A percentile compares a stretch with the other conserved stretches of the same genome.
These are phyloP conservation scores for Stenogyne calaminthoides DNA, from an alignment of 305 asterid genomes.

Conservation along the genomic window DNA sequence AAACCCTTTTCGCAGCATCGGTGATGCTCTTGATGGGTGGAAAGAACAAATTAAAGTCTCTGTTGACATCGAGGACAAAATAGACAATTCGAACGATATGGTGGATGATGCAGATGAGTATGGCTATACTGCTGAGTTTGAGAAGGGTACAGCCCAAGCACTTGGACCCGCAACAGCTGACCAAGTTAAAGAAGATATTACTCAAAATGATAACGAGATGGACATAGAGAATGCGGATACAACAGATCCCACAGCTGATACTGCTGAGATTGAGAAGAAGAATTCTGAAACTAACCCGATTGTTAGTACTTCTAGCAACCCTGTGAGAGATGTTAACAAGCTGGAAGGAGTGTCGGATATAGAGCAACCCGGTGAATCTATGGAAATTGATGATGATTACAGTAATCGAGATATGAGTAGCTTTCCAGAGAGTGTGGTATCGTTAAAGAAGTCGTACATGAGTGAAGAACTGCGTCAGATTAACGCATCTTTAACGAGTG, in stretches of 20 bases:
- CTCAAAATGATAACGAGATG: conserved; percentile 53
- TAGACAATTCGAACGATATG: conserved; percentile 50
- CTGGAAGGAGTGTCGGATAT: conserved; percentile 36
- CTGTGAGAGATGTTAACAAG: conserved; percentile 37
- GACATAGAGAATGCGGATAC: conserved; percentile 39
- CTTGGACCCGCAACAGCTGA: conserved; percentile 95
- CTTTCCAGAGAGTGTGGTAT: conserved; percentile 53
- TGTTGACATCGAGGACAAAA: conserved; percentile 59
- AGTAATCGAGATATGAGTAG: conserved; percentile 30
- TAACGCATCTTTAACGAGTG: conserved; percentile 40
- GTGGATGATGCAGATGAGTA: conserved; percentile 82
- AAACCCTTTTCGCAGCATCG: conserved; percentile 86
- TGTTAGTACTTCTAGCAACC: conserved; percentile 41
- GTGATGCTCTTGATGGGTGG: conserved; percentile 98
- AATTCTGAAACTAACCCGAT: conserved; percentile 49
- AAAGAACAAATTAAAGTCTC: conserved; percentile 92
- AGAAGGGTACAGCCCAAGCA: conserved; percentile 91
- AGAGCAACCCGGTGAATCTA: conserved; percentile 46
- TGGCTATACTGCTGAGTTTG: conserved; percentile 81
- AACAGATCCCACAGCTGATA: conserved; percentile 46
- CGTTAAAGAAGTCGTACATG: conserved; percentile 54
- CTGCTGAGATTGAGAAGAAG: conserved; percentile 49
- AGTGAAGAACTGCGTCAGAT: conserved; percentile 51
- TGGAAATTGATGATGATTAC: conserved; percentile 37
- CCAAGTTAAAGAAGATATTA: conserved; percentile 62